Evolutionary conservation across 768 basidiomycete species (phyloP).

Genomic region (Chalciporus pseudorubinellus): DNA sequence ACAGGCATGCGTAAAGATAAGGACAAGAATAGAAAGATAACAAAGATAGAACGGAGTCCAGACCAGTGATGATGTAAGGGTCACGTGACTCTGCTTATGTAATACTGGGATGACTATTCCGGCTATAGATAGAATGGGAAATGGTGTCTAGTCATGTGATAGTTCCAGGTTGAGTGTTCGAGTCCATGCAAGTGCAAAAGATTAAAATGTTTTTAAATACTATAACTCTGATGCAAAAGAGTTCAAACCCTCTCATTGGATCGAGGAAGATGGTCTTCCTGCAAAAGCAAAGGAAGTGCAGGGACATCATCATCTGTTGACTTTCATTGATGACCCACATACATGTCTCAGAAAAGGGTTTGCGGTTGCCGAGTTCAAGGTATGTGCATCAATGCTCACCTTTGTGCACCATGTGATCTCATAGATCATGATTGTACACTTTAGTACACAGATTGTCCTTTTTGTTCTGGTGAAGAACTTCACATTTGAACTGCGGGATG

Average conservation of each 20-base stretch:
- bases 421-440: neutral
- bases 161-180: too few relatives aligned
- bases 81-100: too few relatives aligned
- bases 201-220: too few relatives aligned
- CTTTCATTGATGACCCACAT: conserved; percentile 52
- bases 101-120: too few relatives aligned
- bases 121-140: too few relatives aligned
- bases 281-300: conserved; percentile 39
- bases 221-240: conserved; percentile 51
- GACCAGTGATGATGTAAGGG: too few relatives aligned
- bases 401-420: neutral
- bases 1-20: too few relatives aligned
- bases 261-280: conserved; percentile 33
- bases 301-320: conserved; percentile 49
- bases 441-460: conserved; percentile 37
- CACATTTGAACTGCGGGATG: conserved; percentile 22
- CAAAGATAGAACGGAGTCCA: too few relatives aligned
- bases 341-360: conserved; percentile 50
- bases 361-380: conserved; percentile 40
- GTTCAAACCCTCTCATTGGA: conserved; percentile 67
- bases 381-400: neutral
- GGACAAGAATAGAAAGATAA: too few relatives aligned
- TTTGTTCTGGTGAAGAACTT: conserved; percentile 40
- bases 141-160: too few relatives aligned
- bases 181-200: too few relatives aligned